Percentiles rank a stretch among this genome's conserved stretches.
phyloP scores from a whole-genome alignment of 2,329 filamentous ascomycete species.

The Didymella lethalis region DNA sequence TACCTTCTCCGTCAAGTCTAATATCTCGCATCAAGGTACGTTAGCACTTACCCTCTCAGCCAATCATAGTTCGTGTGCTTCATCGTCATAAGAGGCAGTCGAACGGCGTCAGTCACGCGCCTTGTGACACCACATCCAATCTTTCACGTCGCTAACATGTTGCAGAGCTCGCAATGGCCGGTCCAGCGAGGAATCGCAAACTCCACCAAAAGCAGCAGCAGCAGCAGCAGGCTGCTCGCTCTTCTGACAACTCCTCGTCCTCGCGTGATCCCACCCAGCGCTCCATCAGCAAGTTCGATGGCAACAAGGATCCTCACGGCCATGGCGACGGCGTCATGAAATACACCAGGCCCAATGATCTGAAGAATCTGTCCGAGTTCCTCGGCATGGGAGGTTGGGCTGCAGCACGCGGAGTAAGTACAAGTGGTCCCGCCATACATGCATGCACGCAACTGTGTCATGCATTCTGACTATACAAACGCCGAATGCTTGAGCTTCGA shows the following conservation, averaged over 20 bases:
- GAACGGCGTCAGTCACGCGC: conserved; percentile 3
- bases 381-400: conserved; percentile 48
- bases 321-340: conserved; percentile 21
- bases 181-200: conserved; percentile 46
- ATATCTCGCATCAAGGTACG: conserved; percentile 27
- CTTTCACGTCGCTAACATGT: conserved; percentile 29
- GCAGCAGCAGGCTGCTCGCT: conserved; percentile 26
- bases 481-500: not conserved
- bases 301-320: conserved; percentile 43
- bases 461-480: conserved; percentile 1
- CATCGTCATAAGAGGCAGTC: not conserved
- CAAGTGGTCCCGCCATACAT: conserved; percentile 25
- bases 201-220: conserved; percentile 32
- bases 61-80: not conserved
- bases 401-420: conserved; percentile 49
- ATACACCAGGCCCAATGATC: conserved; percentile 38
- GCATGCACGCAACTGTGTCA: conserved; percentile 12
- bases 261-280: conserved; percentile 38
- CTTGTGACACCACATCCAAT: conserved; percentile 6
- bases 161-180: conserved; percentile 47
- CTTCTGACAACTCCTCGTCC: conserved; percentile 36
- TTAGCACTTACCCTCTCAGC: conserved; percentile 5
- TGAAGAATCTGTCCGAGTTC: conserved; percentile 50
- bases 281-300: conserved; percentile 44
- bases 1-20: conserved; percentile 5